A percentile compares a stretch with the other conserved stretches of the same genome.
Conservation (phyloP, 495 filamentous ascomycete genomes). For the Neurospora tetrasperma region DNA sequence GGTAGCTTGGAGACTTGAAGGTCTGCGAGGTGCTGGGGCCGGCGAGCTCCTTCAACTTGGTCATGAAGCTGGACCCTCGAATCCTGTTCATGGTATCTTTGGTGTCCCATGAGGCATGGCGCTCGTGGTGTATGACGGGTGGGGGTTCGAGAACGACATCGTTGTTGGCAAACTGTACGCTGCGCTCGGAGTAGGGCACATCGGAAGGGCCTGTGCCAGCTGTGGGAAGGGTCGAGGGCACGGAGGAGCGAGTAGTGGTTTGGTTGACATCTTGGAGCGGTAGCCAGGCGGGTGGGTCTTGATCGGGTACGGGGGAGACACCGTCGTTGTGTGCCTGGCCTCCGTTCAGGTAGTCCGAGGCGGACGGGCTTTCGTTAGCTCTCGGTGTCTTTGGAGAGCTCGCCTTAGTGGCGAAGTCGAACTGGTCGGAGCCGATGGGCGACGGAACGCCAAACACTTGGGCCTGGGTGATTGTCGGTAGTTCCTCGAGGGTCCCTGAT, state of each 20-base stretch:
- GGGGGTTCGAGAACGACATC: conserved; percentile 31
- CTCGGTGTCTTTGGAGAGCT: conserved; percentile 10
- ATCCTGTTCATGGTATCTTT: conserved; percentile 47
- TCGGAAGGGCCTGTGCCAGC: conserved; percentile 9
- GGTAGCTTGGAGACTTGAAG: conserved; percentile 26
- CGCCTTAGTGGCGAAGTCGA: conserved; percentile 22
- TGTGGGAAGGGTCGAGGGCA: neutral
- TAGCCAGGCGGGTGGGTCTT: neutral
- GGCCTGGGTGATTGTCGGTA: conserved; percentile 23
- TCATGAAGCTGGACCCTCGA: conserved; percentile 53
- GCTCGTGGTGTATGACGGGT: conserved; percentile 35
- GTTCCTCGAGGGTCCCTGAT: conserved; percentile 18
- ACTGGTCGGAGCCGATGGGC: conserved; percentile 20
- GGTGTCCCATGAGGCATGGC: conserved; percentile 47
- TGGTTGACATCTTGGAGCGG: conserved; percentile 7
- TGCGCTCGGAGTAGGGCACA: conserved; percentile 23
- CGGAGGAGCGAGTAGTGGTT: neutral
- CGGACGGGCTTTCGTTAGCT: conserved; percentile 1
- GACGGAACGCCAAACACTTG: conserved; percentile 7
- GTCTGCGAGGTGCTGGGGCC: conserved; percentile 38
- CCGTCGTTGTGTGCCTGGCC: conserved; percentile 24
- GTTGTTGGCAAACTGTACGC: conserved; percentile 54
- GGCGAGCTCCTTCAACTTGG: conserved; percentile 53
- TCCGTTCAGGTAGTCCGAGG: conserved; percentile 36
- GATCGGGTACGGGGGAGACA: conserved; percentile 14